Conservation (phyloP, 352 stramenopile species). For the Globisporangium takayamanum region DNA sequence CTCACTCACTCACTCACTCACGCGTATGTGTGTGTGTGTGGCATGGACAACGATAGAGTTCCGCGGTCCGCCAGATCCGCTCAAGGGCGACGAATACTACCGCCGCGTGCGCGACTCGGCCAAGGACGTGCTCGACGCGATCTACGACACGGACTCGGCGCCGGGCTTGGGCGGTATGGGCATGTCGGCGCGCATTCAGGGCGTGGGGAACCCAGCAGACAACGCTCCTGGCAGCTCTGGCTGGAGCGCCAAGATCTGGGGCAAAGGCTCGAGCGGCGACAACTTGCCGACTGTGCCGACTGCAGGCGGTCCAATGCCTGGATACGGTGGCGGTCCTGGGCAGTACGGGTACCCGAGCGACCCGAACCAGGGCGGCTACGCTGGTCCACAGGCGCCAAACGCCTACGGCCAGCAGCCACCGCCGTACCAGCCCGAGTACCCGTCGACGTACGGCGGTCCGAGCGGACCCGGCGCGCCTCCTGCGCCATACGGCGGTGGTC, state of each 20-base stretch:
- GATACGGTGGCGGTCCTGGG: constrained; percentile 30
- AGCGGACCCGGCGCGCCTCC: constrained; percentile 19
- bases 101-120: constrained; percentile 88
- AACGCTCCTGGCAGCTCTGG: constrained; percentile 32
- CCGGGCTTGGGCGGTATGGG: constrained; percentile 58
- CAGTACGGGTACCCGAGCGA: constrained; percentile 49
- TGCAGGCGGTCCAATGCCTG: constrained; percentile 47
- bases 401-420: constrained; percentile 34
- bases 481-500: constrained; percentile 22
- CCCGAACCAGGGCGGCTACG: constrained; percentile 38
- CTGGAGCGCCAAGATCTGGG: constrained; percentile 69
- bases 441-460: constrained; percentile 38
- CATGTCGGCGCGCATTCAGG: constrained; percentile 80
- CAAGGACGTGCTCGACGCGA: constrained; percentile 93
- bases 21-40: neutral
- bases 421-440: constrained; percentile 45
- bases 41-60: constrained; percentile 50
- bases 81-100: constrained; percentile 94
- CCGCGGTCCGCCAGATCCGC: constrained; percentile 86
- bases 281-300: constrained; percentile 37
- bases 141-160: constrained; percentile 88
- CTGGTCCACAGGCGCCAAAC: constrained; percentile 23
- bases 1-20: neutral
- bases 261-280: constrained; percentile 55
- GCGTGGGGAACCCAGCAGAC: constrained; percentile 62